phyloP scores from a whole-genome alignment of 495 filamentous ascomycete genomes.

The Penicillium chermesinum region DNA sequence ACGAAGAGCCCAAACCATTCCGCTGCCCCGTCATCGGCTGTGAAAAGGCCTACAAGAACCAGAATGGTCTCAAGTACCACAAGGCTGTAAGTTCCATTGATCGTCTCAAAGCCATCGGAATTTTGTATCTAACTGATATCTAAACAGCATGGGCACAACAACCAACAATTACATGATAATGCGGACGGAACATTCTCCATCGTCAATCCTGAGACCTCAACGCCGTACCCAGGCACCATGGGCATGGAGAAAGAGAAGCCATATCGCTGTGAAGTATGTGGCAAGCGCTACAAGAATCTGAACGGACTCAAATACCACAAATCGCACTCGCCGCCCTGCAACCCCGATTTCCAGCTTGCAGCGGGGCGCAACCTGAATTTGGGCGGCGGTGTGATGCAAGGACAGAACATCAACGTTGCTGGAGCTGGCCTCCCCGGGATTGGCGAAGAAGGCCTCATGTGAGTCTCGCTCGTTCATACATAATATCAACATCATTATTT shows the following conservation, averaged over 20 bases:
- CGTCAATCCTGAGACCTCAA: slow-evolving; percentile 90
- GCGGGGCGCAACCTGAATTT: slow-evolving; percentile 37
- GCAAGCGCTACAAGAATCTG: slow-evolving; percentile 98
- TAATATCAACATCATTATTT: slow-evolving; percentile 19
- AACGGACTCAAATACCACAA: slow-evolving; percentile 95
- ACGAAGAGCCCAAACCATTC: slow-evolving; percentile 86
- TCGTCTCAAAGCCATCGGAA: not conserved
- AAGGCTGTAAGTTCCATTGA: slow-evolving; percentile 53
- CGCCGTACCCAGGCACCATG: slow-evolving; percentile 89
- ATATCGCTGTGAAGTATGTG: slow-evolving; percentile 92
- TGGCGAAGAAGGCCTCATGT: slow-evolving; percentile 47
- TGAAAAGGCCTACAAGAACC: slow-evolving; percentile 99
- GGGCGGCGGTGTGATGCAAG: slow-evolving; percentile 47
- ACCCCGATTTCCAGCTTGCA: slow-evolving; percentile 45
- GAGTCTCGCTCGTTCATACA: slow-evolving; percentile 20
- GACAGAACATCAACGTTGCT: slow-evolving; percentile 48
- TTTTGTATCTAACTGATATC: slow-evolving; percentile 8
- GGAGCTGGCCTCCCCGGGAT: slow-evolving; percentile 49
- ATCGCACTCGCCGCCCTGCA: slow-evolving; percentile 73
- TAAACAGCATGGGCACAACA: slow-evolving; percentile 82
- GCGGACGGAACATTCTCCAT: slow-evolving; percentile 96
- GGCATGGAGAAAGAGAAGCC: slow-evolving; percentile 99
- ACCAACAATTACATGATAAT: slow-evolving; percentile 92
- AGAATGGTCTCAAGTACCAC: slow-evolving; percentile 92
- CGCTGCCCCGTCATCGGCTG: slow-evolving; percentile 97